Percentiles rank a stretch among this genome's conserved stretches.
Evolutionary conservation across 768 basidiomycete species (phyloP).

Genomic region (Leucocoprinus sp.): DNA sequence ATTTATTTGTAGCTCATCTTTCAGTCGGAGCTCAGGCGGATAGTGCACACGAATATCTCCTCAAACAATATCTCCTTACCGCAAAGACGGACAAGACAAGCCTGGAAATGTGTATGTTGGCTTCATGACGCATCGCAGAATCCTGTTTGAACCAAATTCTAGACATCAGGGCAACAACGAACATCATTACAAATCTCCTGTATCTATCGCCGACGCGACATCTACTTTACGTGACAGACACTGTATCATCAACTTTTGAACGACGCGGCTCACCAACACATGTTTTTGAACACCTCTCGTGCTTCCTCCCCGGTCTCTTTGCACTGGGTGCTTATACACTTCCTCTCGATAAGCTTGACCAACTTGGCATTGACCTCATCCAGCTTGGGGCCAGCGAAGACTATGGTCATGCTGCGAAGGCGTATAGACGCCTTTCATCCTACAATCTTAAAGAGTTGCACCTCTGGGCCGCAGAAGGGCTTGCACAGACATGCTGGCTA

Average conservation of each 20-base stretch:
- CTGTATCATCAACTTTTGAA: conserved; percentile 20
- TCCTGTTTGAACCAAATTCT: conserved; percentile 1
- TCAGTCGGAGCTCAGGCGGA: conserved; percentile 64
- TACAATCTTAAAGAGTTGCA: conserved; percentile 59
- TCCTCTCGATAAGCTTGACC: conserved; percentile 43
- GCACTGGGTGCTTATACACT: conserved; percentile 63
- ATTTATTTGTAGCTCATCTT: conserved; percentile 26
- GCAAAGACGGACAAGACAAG: conserved; percentile 50
- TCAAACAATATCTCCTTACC: conserved; percentile 66
- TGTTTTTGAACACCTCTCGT: conserved; percentile 64
- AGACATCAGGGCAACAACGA: conserved; percentile 57
- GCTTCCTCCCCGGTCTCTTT: conserved; percentile 70
- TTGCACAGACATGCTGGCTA: conserved; percentile 64
- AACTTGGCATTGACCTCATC: conserved; percentile 37
- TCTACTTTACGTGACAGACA: conserved; percentile 64
- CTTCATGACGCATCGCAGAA: background rate
- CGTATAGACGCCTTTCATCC: conserved; percentile 28
- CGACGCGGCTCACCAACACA: conserved; percentile 33
- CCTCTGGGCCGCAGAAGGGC: conserved; percentile 68
- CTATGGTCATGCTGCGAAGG: conserved; percentile 27
- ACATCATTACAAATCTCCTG: conserved; percentile 57
- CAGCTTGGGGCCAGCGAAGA: conserved; percentile 30
- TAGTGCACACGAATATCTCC: conserved; percentile 70
- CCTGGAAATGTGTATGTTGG: conserved; percentile 56
- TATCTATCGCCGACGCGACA: conserved; percentile 57